Percentiles rank a stretch among this genome's conserved stretches.
Conservation (phyloP, 352 stramenopile species). For the Pythium aquatile region DNA sequence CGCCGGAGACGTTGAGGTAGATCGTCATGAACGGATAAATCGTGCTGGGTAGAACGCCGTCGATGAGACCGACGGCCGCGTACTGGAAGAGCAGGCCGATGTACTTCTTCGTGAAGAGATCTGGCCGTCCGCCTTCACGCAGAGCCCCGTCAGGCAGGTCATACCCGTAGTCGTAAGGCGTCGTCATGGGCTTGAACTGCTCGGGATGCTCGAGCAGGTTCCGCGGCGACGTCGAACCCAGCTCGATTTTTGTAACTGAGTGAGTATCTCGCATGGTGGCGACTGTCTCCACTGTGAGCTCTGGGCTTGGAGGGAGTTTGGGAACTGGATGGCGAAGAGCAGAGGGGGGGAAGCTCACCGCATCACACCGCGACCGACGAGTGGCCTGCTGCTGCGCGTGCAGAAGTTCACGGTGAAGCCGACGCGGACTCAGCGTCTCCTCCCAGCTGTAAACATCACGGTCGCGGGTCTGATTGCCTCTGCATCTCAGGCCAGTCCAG, state of each 20-base stretch:
- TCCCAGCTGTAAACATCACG: not conserved
- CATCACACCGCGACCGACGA: not conserved
- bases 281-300: not conserved
- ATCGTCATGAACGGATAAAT: not conserved
- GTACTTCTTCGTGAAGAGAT: not conserved
- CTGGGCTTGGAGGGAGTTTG: not conserved
- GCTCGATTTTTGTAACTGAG: not conserved
- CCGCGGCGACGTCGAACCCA: not conserved
- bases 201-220: not conserved
- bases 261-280: not conserved
- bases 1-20: not conserved
- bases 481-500: not conserved
- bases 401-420: not conserved
- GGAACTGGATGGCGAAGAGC: not conserved
- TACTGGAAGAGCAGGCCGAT: conserved; percentile 3
- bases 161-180: not conserved
- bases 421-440: not conserved
- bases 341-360: not conserved
- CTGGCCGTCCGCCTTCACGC: not conserved
- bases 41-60: not conserved
- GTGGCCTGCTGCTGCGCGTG: not conserved
- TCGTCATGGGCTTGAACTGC: conserved; percentile 7
- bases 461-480: too few relatives aligned
- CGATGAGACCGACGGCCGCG: conserved; percentile 2
- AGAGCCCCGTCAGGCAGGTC: not conserved